These are phyloP conservation scores for Abrus pulchellus DNA, from an alignment of 306 rosid genomes.

Conservation along the genomic window DNA sequence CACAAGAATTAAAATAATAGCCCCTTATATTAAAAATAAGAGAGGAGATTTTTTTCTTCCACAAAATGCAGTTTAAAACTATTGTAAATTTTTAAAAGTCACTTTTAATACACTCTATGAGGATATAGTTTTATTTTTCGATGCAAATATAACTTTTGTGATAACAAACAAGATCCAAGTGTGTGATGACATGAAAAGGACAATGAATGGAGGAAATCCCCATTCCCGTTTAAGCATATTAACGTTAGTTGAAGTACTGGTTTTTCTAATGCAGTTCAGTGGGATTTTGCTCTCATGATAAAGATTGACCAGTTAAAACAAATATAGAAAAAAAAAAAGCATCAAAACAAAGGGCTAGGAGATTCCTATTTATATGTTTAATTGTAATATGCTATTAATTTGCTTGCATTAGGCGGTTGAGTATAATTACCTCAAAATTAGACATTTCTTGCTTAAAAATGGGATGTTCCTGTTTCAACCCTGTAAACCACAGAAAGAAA, in stretches of 20 bases:
- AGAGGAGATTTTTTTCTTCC: not conserved
- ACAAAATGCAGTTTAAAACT: not conserved
- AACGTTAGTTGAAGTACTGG: not conserved
- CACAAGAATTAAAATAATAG: too few species aligned
- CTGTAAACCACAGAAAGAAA: constrained; percentile 2
- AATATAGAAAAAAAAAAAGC: not conserved
- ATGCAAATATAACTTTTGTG: not conserved
- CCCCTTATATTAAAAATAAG: not conserved
- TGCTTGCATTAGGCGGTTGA: not conserved
- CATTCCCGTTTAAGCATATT: not conserved
- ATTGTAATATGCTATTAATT: not conserved
- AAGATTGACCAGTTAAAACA: not conserved
- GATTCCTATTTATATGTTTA: not conserved
- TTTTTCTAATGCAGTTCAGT: not conserved
- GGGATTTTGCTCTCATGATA: not conserved
- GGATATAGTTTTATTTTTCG: too few species aligned
- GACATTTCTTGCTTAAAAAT: constrained; percentile 1
- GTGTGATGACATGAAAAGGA: too few species aligned
- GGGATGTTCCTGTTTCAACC: not conserved
- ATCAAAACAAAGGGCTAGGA: not conserved
- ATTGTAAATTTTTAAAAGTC: not conserved
- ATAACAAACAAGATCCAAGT: not conserved
- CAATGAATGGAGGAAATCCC: not conserved
- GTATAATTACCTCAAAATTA: constrained; percentile 38
- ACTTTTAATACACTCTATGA: too few species aligned